Conservation (phyloP, 345 rosid species). For the Ceriops tagal region DNA sequence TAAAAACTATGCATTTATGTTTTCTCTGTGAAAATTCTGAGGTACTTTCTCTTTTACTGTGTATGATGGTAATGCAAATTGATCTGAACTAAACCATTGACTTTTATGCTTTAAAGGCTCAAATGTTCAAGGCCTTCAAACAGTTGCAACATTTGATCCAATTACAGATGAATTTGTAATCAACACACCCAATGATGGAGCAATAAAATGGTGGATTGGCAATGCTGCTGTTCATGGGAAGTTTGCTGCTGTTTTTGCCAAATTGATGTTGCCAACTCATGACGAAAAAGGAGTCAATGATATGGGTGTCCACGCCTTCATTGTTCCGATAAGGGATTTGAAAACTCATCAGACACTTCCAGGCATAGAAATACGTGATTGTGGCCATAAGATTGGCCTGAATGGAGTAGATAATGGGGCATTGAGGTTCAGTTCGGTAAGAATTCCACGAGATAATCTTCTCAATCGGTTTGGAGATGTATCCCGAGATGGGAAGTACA, state of each 20-base stretch:
- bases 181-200: constrained; percentile 88
- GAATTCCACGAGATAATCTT: constrained; percentile 93
- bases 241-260: constrained; percentile 93
- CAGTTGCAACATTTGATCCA: constrained; percentile 83
- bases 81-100: constrained; percentile 5
- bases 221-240: constrained; percentile 98
- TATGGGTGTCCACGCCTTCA: constrained; percentile 98
- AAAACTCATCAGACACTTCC: constrained; percentile 79
- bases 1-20: no score
- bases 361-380: constrained; percentile 89
- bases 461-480: constrained; percentile 98
- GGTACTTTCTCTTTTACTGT: background rate
- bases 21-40: background rate
- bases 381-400: constrained; percentile 92
- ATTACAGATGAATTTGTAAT: constrained; percentile 72
- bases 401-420: constrained; percentile 99
- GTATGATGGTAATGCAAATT: background rate
- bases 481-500: constrained; percentile 85
- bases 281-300: constrained; percentile 65
- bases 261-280: constrained; percentile 78
- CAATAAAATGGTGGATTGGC: constrained; percentile 99
- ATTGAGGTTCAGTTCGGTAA: constrained; percentile 71
- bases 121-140: constrained; percentile 94
- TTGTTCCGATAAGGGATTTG: constrained; percentile 88
- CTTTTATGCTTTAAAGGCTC: constrained; percentile 51